A percentile compares a stretch with the other conserved stretches of the same genome.
These are phyloP conservation scores for Geotrichum histeridarum DNA, from an alignment of 1,139 yeast genomes.

Conservation along the genomic window DNA sequence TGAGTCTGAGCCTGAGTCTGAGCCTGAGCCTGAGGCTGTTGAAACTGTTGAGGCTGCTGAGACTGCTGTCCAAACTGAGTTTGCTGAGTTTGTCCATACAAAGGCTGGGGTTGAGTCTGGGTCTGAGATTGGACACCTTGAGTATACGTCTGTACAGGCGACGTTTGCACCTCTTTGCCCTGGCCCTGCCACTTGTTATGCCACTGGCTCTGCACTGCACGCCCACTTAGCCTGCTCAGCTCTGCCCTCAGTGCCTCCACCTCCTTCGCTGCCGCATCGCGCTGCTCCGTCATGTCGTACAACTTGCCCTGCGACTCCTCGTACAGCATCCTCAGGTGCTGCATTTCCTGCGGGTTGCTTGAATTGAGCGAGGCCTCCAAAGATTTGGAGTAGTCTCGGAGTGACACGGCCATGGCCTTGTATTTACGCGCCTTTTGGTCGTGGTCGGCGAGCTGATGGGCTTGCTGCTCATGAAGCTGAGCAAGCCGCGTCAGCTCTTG, in stretches of 20 bases:
- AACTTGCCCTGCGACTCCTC: slow-evolving; percentile 14
- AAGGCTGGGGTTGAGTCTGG: neutral
- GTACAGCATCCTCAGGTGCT: slow-evolving; percentile 15
- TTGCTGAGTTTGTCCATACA: no score
- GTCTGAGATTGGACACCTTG: neutral
- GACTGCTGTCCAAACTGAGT: neutral
- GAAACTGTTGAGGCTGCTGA: neutral
- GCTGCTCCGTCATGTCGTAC: slow-evolving; percentile 15
- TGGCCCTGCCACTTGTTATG: neutral
- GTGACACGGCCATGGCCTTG: slow-evolving; percentile 22
- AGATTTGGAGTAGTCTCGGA: slow-evolving; percentile 21
- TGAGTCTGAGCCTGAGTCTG: neutral
- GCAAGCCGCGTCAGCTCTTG: slow-evolving; percentile 16
- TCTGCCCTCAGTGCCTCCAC: neutral
- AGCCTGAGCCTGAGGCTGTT: neutral
- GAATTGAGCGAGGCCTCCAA: slow-evolving; percentile 16
- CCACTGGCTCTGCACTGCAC: neutral
- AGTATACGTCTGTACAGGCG: neutral
- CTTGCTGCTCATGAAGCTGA: slow-evolving; percentile 5
- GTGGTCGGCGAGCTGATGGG: slow-evolving; percentile 18
- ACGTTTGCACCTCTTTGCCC: neutral
- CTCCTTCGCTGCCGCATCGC: slow-evolving; percentile 18
- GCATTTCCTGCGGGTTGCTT: slow-evolving; percentile 14
- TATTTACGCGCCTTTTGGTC: slow-evolving; percentile 25
- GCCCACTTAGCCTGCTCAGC: neutral